These are phyloP conservation scores for Phyllosticta citriasiana DNA, from an alignment of 2,329 filamentous ascomycete species.

Conservation along the genomic window DNA sequence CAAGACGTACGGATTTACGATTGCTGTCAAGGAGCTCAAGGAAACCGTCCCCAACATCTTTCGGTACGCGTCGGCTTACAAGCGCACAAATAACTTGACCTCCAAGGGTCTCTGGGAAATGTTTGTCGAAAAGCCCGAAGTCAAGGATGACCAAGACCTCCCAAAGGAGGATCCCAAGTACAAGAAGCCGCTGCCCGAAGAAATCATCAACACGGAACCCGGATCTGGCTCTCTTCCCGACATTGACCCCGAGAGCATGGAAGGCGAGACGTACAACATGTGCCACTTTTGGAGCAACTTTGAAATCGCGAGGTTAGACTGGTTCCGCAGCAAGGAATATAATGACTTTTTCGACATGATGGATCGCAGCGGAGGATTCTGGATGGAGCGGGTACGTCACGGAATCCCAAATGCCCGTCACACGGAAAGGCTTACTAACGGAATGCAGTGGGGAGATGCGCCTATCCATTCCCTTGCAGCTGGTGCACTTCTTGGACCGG, in stretches of 20 bases:
- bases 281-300: constrained; percentile 99
- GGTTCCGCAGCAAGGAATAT: constrained; percentile 95
- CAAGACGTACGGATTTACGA: constrained; percentile 98
- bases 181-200: constrained; percentile 64
- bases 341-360: constrained; percentile 99
- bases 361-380: constrained; percentile 95
- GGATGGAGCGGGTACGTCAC: constrained; percentile 83
- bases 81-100: constrained; percentile 78
- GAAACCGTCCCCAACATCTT: constrained; percentile 99
- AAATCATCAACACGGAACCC: constrained; percentile 68
- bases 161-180: constrained; percentile 54
- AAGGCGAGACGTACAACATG: constrained; percentile 98
- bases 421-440: constrained; percentile 23
- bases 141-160: constrained; percentile 44
- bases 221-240: constrained; percentile 61
- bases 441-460: constrained; percentile 82
- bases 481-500: constrained; percentile 68
- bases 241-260: constrained; percentile 88
- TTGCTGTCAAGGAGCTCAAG: constrained; percentile 93
- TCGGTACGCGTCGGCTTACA: constrained; percentile 96
- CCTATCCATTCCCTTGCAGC: constrained; percentile 96
- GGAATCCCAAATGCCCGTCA: neutral
- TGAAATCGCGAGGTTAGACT: constrained; percentile 88
- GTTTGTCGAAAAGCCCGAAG: constrained; percentile 72
- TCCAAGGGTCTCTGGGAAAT: constrained; percentile 97